These are phyloP conservation scores for Exserohilum turcica DNA, from an alignment of 2,329 filamentous ascomycete genomes.

Conservation along the genomic window DNA sequence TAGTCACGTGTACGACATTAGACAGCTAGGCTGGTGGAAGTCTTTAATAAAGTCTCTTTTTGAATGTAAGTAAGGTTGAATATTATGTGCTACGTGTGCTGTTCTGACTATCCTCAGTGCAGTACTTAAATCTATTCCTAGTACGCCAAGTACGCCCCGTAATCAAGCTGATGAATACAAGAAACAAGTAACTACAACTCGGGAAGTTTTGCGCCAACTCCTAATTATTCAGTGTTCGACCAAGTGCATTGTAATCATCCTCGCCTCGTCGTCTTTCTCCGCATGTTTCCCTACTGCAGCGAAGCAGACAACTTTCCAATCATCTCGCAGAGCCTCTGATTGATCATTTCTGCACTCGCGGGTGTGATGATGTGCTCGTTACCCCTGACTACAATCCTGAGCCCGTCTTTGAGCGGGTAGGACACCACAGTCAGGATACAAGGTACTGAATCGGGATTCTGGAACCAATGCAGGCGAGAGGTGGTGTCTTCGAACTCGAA, in stretches of 20 bases:
- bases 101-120: too few relatives aligned
- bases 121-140: background rate
- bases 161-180: background rate
- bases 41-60: too few relatives aligned
- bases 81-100: too few relatives aligned
- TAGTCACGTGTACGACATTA: too few relatives aligned
- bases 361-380: conserved; percentile 2
- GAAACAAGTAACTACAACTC: background rate
- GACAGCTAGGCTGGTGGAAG: too few relatives aligned
- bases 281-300: background rate
- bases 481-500: background rate
- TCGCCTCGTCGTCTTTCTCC: background rate
- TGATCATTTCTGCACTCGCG: background rate
- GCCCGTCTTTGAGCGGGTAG: background rate
- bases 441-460: conserved; percentile 2
- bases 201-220: background rate
- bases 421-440: background rate
- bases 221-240: background rate
- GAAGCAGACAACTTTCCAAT: conserved; percentile 2
- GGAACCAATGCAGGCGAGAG: background rate
- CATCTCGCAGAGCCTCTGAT: conserved; percentile 1
- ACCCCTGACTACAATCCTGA: background rate
- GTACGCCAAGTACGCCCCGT: background rate
- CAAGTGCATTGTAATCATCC: background rate
- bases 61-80: too few relatives aligned